Conservation (phyloP, 805 yeast species). For the Yamadazyma phyllophila region DNA sequence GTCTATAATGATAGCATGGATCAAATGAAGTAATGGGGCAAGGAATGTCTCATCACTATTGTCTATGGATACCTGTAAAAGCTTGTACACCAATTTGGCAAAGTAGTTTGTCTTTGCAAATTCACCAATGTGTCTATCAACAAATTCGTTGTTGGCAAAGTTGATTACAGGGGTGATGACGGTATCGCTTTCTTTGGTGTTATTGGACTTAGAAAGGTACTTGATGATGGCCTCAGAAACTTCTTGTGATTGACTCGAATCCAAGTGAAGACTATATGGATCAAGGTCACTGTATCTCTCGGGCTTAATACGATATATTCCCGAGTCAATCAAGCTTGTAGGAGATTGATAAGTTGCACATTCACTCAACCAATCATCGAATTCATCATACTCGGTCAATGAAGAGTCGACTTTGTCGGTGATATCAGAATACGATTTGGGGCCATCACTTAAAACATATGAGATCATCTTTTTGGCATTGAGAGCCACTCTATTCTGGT, state of each 20-base stretch:
- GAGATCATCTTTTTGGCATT: conserved; percentile 43
- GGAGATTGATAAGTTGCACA: conserved; percentile 67
- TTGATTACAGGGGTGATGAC: conserved; percentile 48
- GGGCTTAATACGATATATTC: conserved; percentile 66
- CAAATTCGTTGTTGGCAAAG: conserved; percentile 29
- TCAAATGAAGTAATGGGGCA: conserved; percentile 60
- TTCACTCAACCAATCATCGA: conserved; percentile 55
- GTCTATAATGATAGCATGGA: conserved; percentile 63
- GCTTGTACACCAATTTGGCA: conserved; percentile 55
- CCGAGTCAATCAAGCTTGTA: conserved; percentile 52
- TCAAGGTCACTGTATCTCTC: conserved; percentile 56
- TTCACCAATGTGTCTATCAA: conserved; percentile 41
- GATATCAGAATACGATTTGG: conserved; percentile 54
- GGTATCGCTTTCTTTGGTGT: conserved; percentile 38
- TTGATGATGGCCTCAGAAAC: conserved; percentile 47
- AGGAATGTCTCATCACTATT: conserved; percentile 52
- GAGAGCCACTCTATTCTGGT: conserved; percentile 25
- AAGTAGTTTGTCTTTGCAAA: conserved; percentile 52
- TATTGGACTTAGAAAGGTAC: conserved; percentile 38
- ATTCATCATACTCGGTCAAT: conserved; percentile 33
- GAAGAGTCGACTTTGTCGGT: conserved; percentile 17
- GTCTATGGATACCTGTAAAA: conserved; percentile 53
- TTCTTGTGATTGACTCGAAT: conserved; percentile 49
- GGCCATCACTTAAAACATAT: conserved; percentile 50
- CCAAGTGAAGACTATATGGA: conserved; percentile 52